These are phyloP conservation scores for Cucurbita moschata DNA, from an alignment of 306 rosid genomes.

Conservation along the genomic window DNA sequence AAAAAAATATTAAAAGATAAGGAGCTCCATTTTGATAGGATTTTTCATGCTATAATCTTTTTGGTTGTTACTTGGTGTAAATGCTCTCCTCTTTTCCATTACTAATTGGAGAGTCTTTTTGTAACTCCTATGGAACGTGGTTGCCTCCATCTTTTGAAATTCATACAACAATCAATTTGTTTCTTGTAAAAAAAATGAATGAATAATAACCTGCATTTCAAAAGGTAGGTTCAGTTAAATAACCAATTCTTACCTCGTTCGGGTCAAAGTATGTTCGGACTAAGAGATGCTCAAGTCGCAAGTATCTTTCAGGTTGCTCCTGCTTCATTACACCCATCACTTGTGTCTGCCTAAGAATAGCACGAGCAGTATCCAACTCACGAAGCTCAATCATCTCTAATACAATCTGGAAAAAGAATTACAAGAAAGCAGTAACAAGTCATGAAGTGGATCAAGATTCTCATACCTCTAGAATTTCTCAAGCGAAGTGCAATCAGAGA, in stretches of 20 bases:
- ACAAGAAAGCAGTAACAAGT: not conserved
- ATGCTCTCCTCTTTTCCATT: not conserved
- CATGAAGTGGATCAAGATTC: not conserved
- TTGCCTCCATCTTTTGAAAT: not conserved
- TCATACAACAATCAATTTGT: not conserved
- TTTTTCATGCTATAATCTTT: not conserved
- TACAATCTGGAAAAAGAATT: slow-evolving; percentile 52
- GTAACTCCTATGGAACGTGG: not conserved
- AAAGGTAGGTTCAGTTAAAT: not conserved
- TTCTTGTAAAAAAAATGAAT: not conserved
- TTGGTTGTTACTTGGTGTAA: not conserved
- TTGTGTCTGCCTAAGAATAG: slow-evolving; percentile 89
- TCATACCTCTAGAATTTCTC: not conserved
- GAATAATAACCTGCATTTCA: not conserved
- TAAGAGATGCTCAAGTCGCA: slow-evolving; percentile 95
- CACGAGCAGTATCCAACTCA: slow-evolving; percentile 93
- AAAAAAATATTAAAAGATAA: too few relatives aligned
- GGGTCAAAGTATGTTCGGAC: slow-evolving; percentile 97
- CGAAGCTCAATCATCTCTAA: slow-evolving; percentile 98
- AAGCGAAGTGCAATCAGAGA: not conserved
- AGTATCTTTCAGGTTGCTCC: slow-evolving; percentile 95
- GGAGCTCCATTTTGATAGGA: too few relatives aligned
- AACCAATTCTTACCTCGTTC: slow-evolving; percentile 51
- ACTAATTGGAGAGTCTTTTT: not conserved
- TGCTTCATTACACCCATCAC: slow-evolving; percentile 99